Percentiles rank a stretch among this genome's conserved stretches.
Evolutionary conservation across 495 filamentous ascomycete genomes (phyloP).

Genomic region (Tuber aestivum): DNA sequence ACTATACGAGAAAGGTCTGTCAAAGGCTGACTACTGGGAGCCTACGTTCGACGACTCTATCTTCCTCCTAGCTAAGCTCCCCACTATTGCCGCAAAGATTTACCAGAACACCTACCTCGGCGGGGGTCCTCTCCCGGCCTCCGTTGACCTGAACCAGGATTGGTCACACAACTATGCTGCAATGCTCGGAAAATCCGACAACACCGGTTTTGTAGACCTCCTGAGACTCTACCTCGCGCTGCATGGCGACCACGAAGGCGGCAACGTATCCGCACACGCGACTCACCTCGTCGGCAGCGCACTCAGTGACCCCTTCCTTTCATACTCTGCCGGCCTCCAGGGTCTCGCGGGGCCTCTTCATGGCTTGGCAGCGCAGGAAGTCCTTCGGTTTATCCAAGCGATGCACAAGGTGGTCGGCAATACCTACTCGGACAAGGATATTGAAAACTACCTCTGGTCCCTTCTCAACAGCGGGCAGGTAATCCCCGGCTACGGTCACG

Average conservation of each 20-base stretch:
- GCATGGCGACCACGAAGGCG: conserved; percentile 96
- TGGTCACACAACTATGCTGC: conserved; percentile 98
- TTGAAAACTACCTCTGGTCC: conserved; percentile 83
- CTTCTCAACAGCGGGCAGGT: conserved; percentile 92
- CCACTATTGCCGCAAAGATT: conserved; percentile 93
- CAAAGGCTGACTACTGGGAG: conserved; percentile 97
- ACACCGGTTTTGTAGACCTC: conserved; percentile 92
- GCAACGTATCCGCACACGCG: conserved; percentile 95
- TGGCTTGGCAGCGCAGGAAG: conserved; percentile 93
- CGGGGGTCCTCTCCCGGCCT: conserved; percentile 67
- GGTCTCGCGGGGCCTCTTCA: conserved; percentile 92
- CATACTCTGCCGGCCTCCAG: conserved; percentile 91
- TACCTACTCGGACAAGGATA: conserved; percentile 67
- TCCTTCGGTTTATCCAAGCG: conserved; percentile 86
- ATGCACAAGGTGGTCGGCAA: conserved; percentile 85
- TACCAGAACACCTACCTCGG: conserved; percentile 82
- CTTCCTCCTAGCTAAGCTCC: conserved; percentile 87
- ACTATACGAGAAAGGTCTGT: conserved; percentile 80
- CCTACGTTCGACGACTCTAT: conserved; percentile 96
- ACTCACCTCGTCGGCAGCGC: conserved; percentile 97
- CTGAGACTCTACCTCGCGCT: conserved; percentile 89
- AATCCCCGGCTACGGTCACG: conserved; percentile 96
- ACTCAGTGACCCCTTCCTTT: conserved; percentile 88
- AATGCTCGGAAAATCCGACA: conserved; percentile 84
- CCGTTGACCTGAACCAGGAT: conserved; percentile 77